Percentiles rank a stretch among this genome's conserved stretches.
These are phyloP conservation scores for Saitozyma podzolica DNA, from an alignment of 768 basidiomycete species.

Conservation along the genomic window DNA sequence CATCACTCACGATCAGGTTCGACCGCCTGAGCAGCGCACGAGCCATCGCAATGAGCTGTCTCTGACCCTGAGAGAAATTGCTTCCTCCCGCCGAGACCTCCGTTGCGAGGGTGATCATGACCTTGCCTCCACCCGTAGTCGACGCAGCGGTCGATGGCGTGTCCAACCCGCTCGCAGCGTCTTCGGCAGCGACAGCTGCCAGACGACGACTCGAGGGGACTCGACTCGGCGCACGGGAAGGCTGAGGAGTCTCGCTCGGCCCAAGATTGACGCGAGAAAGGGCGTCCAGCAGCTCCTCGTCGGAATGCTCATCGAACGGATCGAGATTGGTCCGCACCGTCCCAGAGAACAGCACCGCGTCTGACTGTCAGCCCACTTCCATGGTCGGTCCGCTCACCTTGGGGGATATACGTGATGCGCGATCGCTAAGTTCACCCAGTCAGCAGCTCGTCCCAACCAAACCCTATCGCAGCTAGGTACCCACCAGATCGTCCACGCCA, in stretches of 20 bases:
- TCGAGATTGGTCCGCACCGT: conserved; percentile 52
- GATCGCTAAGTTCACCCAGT: conserved; percentile 27
- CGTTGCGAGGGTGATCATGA: conserved; percentile 65
- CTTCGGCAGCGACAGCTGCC: conserved; percentile 18
- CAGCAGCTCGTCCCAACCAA: conserved; percentile 8
- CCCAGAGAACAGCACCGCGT: conserved; percentile 53
- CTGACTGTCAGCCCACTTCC: conserved; percentile 1
- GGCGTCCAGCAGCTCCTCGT: conserved; percentile 42
- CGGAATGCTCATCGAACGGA: conserved; percentile 48
- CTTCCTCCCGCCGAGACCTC: conserved; percentile 80
- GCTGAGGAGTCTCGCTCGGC: conserved; percentile 55
- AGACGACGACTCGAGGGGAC: conserved; percentile 27
- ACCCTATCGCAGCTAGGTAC: conserved; percentile 57
- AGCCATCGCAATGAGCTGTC: conserved; percentile 60
- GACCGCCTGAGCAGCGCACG: conserved; percentile 32
- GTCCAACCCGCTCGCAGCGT: conserved; percentile 5
- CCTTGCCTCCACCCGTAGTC: conserved; percentile 17
- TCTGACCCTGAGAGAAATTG: conserved; percentile 90
- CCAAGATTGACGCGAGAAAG: conserved; percentile 76
- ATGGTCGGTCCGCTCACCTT: conserved; percentile 40
- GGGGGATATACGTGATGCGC: conserved; percentile 55
- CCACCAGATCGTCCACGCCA: conserved; percentile 70
- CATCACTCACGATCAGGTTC: conserved; percentile 35
- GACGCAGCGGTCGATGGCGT: conserved; percentile 6
- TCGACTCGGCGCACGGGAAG: conserved; percentile 19